A percentile compares a stretch with the other conserved stretches of the same genome.
Evolutionary conservation across 768 basidiomycete species (phyloP).

Genomic region (Mycena filopes): DNA sequence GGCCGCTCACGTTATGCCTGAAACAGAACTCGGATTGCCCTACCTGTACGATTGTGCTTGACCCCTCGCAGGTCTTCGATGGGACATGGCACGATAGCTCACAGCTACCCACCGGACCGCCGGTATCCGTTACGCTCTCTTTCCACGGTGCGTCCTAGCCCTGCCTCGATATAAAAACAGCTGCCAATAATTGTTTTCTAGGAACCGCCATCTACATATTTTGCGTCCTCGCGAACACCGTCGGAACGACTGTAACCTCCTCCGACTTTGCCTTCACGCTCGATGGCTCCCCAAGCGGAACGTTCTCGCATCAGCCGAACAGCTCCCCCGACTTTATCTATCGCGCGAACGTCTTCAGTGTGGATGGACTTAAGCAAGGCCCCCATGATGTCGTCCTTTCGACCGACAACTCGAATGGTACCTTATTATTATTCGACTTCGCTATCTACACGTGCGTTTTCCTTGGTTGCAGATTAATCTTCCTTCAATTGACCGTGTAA

Average conservation of each 20-base stretch:
- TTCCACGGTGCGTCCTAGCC: constrained; percentile 10
- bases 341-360: not conserved
- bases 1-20: too few relatives aligned
- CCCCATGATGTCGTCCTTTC: constrained; percentile 8
- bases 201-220: constrained; percentile 15
- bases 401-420: constrained; percentile 14
- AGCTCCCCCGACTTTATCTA: constrained; percentile 9
- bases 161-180: not conserved
- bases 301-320: constrained; percentile 7
- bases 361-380: not conserved
- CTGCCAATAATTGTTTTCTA: not conserved
- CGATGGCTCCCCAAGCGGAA: constrained; percentile 4
- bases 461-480: not conserved
- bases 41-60: not conserved
- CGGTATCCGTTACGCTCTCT: constrained; percentile 17
- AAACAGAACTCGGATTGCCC: constrained; percentile 15
- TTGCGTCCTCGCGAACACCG: constrained; percentile 13
- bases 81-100: constrained; percentile 28
- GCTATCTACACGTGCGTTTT: constrained; percentile 18
- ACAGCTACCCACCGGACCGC: not conserved
- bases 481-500: not conserved
- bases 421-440: constrained; percentile 22
- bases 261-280: constrained; percentile 6
- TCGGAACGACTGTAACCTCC: too few relatives aligned
- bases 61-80: constrained; percentile 12